Percentiles rank a stretch among this genome's conserved stretches.
Evolutionary conservation across 2,329 filamentous ascomycete species (phyloP).

Genomic region (Cercospora nicotianae): DNA sequence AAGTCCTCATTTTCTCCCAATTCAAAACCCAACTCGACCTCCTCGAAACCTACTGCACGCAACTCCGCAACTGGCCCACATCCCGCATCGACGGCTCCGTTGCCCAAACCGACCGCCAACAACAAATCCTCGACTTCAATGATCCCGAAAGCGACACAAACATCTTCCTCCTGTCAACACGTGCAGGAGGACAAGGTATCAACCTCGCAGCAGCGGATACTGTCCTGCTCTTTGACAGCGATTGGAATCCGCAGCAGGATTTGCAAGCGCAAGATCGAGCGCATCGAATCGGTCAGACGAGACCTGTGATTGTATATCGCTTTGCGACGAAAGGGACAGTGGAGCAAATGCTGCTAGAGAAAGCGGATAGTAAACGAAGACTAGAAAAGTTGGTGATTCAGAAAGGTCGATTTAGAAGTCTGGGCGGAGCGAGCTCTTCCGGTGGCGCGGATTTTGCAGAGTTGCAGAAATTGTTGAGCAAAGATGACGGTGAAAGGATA

Average conservation of each 20-base stretch:
- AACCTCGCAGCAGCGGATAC: conserved; percentile 91
- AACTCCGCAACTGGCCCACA: conserved; percentile 74
- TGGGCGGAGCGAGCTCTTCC: conserved; percentile 31
- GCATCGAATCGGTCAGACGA: conserved; percentile 89
- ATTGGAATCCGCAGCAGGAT: conserved; percentile 97
- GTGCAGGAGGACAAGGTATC: conserved; percentile 92
- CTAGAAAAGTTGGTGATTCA: conserved; percentile 94
- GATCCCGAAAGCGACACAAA: conserved; percentile 48
- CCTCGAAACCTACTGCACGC: conserved; percentile 77
- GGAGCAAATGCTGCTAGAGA: conserved; percentile 81
- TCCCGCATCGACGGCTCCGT: conserved; percentile 92
- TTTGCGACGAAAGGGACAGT: conserved; percentile 92
- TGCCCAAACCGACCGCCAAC: conserved; percentile 60
- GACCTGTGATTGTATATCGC: conserved; percentile 89
- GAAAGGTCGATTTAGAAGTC: conserved; percentile 74
- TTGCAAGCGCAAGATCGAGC: conserved; percentile 94
- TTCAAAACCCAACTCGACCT: conserved; percentile 95
- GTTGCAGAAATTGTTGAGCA: conserved; percentile 47
- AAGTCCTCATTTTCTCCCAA: conserved; percentile 93
- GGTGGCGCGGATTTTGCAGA: conserved; percentile 49
- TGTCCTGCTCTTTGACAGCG: conserved; percentile 83
- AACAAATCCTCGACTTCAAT: conserved; percentile 53
- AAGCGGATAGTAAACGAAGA: conserved; percentile 85
- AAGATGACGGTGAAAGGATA: conserved; percentile 68
- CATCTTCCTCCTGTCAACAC: conserved; percentile 84